Conservation (phyloP, 371 early-diverging fungal genomes). For the Mucor circinelloides region DNA sequence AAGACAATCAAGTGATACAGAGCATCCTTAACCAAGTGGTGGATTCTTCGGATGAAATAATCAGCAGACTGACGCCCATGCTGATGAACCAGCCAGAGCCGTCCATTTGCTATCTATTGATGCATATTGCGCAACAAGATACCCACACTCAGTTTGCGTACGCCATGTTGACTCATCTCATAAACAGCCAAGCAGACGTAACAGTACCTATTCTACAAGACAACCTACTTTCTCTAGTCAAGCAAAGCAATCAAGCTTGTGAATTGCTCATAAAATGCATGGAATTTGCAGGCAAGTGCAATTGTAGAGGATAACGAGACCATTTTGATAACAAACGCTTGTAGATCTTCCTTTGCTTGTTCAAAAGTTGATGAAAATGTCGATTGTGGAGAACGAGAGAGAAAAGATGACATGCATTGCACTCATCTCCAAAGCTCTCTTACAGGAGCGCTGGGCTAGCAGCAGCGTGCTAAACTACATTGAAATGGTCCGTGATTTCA, state of each 20-base stretch:
- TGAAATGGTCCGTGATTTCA: constrained; percentile 8
- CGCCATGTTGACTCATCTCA: neutral
- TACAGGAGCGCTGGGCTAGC: constrained; percentile 5
- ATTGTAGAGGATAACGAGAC: neutral
- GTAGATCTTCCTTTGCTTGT: constrained; percentile 4
- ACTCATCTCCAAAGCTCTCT: constrained; percentile 16
- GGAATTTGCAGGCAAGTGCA: neutral
- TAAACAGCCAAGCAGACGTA: neutral
- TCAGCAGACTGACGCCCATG: neutral
- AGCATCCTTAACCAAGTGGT: neutral
- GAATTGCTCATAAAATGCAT: constrained; percentile 19
- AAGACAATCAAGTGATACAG: neutral
- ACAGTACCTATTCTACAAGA: neutral
- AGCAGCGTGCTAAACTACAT: constrained; percentile 9
- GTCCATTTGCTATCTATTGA: constrained; percentile 3
- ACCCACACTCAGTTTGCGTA: neutral
- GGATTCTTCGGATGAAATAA: neutral
- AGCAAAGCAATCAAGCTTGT: constrained; percentile 10
- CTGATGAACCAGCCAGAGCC: constrained; percentile 6
- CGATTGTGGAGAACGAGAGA: neutral
- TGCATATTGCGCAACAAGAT: neutral
- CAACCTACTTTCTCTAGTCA: constrained; percentile 3
- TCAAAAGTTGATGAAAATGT: constrained; percentile 3
- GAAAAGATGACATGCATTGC: constrained; percentile 14
- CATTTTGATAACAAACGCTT: neutral